Base-by-base conservation (phyloP, 108 stramenopile genomes). In the Licmophora abbreviata region DNA sequence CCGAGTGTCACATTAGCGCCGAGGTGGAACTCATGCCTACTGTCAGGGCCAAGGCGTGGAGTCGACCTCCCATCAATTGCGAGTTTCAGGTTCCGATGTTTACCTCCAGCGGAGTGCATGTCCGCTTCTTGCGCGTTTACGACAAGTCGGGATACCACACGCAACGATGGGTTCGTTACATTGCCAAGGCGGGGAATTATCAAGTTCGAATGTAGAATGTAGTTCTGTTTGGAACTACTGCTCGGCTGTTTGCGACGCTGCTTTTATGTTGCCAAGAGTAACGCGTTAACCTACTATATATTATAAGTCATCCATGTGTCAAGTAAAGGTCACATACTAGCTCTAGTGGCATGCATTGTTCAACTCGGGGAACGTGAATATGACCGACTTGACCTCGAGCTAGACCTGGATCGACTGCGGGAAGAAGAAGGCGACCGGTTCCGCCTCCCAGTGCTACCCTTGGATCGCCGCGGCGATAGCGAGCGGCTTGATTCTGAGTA, bases 21-120 rank as follows among this genome's bases (percentile, higher is more conserved):
- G 97, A 95, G 27, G 89, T 98, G 44, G 92, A 95, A 47, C 79
- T 97, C 34, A 88, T 97, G 56, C 93, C 92, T 1, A 94, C 85
- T 36, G 92, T 88, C 25, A 73, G 94, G 29, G 76, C 91, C 26
- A 97, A 96, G 70, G 83, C 93, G 24, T 99, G 99, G 99, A 83
- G 69, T 18, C 65, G 95, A 35, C 99, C 97, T 38, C 95, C 98
- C 0, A 96, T 99, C 30, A 80, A 77, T 61, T 83, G 88, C 11
- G 98, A 99, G 45, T 99, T 99, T 61, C 87, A 94, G 47, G 95
- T 99, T 41, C 96, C 97, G 17, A 98, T 97, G 98, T 97, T 94
- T 62, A 94, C 95, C 1, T 79, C 93, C 12, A 95, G 93, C 24
- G 98, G 98, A 14, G 96, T 99, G 5, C 92, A 97, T 56, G 98